Conservation (phyloP, 1,284 basidiomycete species). For the Irpex sp. region DNA sequence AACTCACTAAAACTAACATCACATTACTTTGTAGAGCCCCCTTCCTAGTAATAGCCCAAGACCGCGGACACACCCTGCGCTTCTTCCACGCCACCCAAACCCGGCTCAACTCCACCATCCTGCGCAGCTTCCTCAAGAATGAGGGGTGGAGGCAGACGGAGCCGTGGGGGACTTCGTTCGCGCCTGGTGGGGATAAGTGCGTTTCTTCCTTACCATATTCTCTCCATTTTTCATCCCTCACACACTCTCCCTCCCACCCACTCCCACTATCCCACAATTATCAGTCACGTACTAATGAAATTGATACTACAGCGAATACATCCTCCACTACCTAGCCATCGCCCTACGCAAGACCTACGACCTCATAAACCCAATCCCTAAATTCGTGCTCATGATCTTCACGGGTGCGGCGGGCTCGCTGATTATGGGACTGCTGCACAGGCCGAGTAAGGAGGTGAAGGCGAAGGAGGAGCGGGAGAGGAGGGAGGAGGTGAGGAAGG, state of each 20-base stretch:
- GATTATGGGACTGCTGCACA: constrained; percentile 53
- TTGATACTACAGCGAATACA: constrained; percentile 74
- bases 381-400: constrained; percentile 54
- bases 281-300: too few relatives aligned
- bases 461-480: constrained; percentile 7
- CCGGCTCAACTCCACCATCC: constrained; percentile 49
- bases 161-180: constrained; percentile 60
- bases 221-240: not conserved
- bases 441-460: constrained; percentile 12
- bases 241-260: not conserved
- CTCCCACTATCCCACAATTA: too few relatives aligned
- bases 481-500: constrained; percentile 3
- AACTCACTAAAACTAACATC: too few relatives aligned
- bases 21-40: constrained; percentile 68
- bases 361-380: constrained; percentile 43
- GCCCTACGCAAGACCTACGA: constrained; percentile 50
- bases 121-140: constrained; percentile 60
- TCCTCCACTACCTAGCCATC: constrained; percentile 59
- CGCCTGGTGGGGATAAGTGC: constrained; percentile 72
- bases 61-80: constrained; percentile 68
- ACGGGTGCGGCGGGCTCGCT: constrained; percentile 59
- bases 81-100: constrained; percentile 68
- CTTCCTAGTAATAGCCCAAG: constrained; percentile 57
- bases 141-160: constrained; percentile 55
- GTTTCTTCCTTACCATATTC: constrained; percentile 23